Conservation (phyloP, 805 yeast species). For the Candida golubevii region DNA sequence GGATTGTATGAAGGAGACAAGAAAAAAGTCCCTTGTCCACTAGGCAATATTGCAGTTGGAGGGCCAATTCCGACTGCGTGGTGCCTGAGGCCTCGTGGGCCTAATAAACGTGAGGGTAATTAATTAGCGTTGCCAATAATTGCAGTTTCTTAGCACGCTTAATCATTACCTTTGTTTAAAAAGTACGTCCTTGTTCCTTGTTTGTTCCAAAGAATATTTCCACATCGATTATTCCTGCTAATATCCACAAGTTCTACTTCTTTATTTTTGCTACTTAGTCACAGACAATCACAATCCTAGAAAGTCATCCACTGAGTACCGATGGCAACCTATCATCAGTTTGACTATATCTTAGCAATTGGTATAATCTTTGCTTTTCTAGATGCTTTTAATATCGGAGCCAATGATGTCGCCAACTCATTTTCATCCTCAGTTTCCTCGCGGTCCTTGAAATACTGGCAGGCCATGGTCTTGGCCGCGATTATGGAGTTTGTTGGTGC, state of each 20-base stretch:
- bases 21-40: background rate
- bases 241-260: too few species aligned
- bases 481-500: slow-evolving; percentile 74
- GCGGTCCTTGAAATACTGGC: slow-evolving; percentile 64
- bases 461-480: slow-evolving; percentile 70
- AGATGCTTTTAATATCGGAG: slow-evolving; percentile 79
- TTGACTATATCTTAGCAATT: slow-evolving; percentile 67
- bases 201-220: too few species aligned
- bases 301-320: too few species aligned
- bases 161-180: too few species aligned
- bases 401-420: slow-evolving; percentile 79
- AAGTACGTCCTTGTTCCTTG: too few species aligned
- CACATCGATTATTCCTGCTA: too few species aligned
- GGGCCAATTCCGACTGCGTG: background rate
- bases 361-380: slow-evolving; percentile 67
- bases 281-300: too few species aligned
- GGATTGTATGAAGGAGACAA: background rate
- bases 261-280: too few species aligned
- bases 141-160: too few species aligned
- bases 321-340: slow-evolving; percentile 46
- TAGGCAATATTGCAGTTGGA: too few species aligned
- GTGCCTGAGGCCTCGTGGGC: background rate
- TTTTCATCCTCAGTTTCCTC: slow-evolving; percentile 75
- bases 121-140: background rate
- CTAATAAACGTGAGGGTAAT: background rate